Base-by-base conservation (phyloP, 75 land plant species). In the Cryptomeria japonica region DNA sequence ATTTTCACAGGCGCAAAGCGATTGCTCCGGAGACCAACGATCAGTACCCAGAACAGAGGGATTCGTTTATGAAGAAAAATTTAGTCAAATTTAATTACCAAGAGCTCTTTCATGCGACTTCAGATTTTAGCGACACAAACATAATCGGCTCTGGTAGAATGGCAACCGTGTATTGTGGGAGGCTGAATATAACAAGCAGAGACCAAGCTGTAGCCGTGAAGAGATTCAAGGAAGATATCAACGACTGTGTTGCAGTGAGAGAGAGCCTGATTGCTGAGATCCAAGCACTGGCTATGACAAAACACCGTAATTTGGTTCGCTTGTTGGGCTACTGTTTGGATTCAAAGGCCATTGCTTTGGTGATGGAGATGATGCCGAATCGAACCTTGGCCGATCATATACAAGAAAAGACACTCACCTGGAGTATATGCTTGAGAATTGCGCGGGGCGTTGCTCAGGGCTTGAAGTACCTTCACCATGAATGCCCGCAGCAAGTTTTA, bases 281-380 rank as follows among this genome's bases (percentile, higher is more conserved):
- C 12, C 75, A 12, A 32, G 75, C 32, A 72, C 32, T 72, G 32
- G 34, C 31, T 32, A 12, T 72, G 75, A 72, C 75, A 11, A n/a
- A 22, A n/a, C 75, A 72, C 8, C 47, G 47, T 44, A 44, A 44
- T 0, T 44, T 44, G 47, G 47, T 44, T 44, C 47, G 47, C 47
- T 9, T 72, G 75, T 72, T 72, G 75, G 75, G 75, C 32, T 72
- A 72, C 32, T 72, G 75, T 32, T n/a, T 11, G 11, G 32, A 12
- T 32, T 32, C 75, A n/a, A 32, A 32, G 32, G 31, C 32, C 34
- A 28, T 19, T 72, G n/a, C 75, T n/a, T 11, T 72, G 34, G 34
- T 72, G 18, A 72, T 72, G 75, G 75, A 72, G 75, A 72, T 72
- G 75, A 72, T 72, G 75, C 75, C 75, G 34, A 72, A 72, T 72